These are phyloP conservation scores for Geotrichum europaeum DNA, from an alignment of 1,139 yeast species.

Conservation along the genomic window DNA sequence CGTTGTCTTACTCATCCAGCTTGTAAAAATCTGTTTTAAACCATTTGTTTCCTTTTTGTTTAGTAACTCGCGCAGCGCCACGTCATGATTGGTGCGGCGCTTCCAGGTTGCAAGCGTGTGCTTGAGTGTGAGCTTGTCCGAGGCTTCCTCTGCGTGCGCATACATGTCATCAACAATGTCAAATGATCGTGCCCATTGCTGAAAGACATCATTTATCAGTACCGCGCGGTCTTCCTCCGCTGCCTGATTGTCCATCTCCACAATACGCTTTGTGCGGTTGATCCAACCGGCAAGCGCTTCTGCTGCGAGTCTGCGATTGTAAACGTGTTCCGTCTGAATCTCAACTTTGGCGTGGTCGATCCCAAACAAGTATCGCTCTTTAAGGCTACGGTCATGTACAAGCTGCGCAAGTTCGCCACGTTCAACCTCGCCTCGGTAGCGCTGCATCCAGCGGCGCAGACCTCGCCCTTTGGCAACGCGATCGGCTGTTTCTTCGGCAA, in stretches of 20 bases:
- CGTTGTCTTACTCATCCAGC: conserved; percentile 6
- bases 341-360: conserved; percentile 11
- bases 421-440: not conserved
- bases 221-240: not conserved
- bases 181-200: not conserved
- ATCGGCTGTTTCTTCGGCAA: conserved; percentile 1
- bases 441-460: not conserved
- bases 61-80: not conserved
- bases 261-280: not conserved
- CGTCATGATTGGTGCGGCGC: conserved; percentile 1
- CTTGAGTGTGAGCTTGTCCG: not conserved
- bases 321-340: not conserved
- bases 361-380: conserved; percentile 1
- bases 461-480: not conserved
- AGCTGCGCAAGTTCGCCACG: not conserved
- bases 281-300: conserved; percentile 7
- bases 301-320: conserved; percentile 4
- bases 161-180: not conserved
- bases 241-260: not conserved
- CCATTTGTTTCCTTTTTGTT: not conserved
- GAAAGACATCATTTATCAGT: not conserved
- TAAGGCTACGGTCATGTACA: conserved; percentile 2
- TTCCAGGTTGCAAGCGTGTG: conserved; percentile 9
- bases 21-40: not conserved
- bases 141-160: not conserved